Percentiles rank a stretch among this genome's conserved stretches.
Conservation (phyloP, 2,329 filamentous ascomycete species). For the Colletotrichum filicis region DNA sequence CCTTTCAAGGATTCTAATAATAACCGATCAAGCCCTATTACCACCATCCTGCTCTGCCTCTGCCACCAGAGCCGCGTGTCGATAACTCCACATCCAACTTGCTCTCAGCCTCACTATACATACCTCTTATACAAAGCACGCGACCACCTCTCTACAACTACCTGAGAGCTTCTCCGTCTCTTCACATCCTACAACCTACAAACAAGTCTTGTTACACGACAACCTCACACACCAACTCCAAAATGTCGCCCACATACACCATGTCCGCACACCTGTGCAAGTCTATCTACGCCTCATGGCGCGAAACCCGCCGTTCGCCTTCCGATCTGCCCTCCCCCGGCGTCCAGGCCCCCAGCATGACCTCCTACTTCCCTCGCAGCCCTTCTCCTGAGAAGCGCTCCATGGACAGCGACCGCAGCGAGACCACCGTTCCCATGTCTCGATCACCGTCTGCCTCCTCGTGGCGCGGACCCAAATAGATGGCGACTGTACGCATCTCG, state of each 20-base stretch:
- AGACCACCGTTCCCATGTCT: slow-evolving; percentile 42
- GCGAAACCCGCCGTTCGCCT: slow-evolving; percentile 57
- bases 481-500: not conserved
- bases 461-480: slow-evolving; percentile 31
- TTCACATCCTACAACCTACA: not conserved
- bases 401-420: slow-evolving; percentile 58
- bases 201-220: not conserved
- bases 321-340: slow-evolving; percentile 43
- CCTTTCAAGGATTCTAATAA: slow-evolving; percentile 26
- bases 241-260: slow-evolving; percentile 69
- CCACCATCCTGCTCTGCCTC: not conserved
- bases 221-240: slow-evolving; percentile 34
- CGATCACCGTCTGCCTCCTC: slow-evolving; percentile 42
- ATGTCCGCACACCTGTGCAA: slow-evolving; percentile 72
- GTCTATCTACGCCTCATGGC: slow-evolving; percentile 69
- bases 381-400: slow-evolving; percentile 53
- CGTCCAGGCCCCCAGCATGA: slow-evolving; percentile 42
- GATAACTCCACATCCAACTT: slow-evolving; percentile 4
- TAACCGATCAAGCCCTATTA: slow-evolving; percentile 1
- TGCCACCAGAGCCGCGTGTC: slow-evolving; percentile 22
- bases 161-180: not conserved
- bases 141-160: not conserved
- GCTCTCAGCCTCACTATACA: slow-evolving; percentile 8
- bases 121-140: slow-evolving; percentile 16
- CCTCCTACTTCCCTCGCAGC: slow-evolving; percentile 41